Conservation (phyloP, 192 early-diverging fungal species). For the Coemansia sp. region DNA sequence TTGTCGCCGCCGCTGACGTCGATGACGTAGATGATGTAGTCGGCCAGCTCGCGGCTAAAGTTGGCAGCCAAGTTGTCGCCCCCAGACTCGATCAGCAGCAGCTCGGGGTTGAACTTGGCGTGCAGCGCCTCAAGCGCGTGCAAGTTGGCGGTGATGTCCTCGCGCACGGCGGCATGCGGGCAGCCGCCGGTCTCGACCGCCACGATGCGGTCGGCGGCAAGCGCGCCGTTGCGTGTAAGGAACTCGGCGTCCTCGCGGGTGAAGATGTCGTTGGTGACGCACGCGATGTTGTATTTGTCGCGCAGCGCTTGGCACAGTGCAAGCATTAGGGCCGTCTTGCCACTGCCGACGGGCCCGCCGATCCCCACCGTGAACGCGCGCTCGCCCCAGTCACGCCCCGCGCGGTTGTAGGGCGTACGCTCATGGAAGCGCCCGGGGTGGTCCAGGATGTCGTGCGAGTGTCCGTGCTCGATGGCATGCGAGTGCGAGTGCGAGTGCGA, state of each 20-base stretch:
- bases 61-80: constrained; percentile 93
- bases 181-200: constrained; percentile 98
- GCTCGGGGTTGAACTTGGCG: constrained; percentile 78
- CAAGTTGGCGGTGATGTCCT: constrained; percentile 95
- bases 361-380: constrained; percentile 95
- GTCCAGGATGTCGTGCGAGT: constrained; percentile 90
- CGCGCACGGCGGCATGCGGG: constrained; percentile 93
- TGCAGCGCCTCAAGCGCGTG: constrained; percentile 87
- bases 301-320: constrained; percentile 84
- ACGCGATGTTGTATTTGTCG: constrained; percentile 80
- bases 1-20: constrained; percentile 98
- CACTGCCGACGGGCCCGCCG: constrained; percentile 93
- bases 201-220: constrained; percentile 83
- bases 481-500: constrained; percentile 58
- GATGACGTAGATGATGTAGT: constrained; percentile 97
- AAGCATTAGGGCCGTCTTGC: constrained; percentile 93
- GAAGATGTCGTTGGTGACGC: constrained; percentile 98
- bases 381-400: constrained; percentile 84
- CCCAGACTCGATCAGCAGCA: constrained; percentile 90
- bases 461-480: constrained; percentile 75
- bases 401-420: constrained; percentile 71
- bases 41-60: constrained; percentile 77
- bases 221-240: constrained; percentile 83
- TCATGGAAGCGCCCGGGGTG: constrained; percentile 81
- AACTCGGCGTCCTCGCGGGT: constrained; percentile 97